Base-by-base conservation (phyloP, 768 basidiomycete genomes). In the Termitomyces sp. region DNA sequence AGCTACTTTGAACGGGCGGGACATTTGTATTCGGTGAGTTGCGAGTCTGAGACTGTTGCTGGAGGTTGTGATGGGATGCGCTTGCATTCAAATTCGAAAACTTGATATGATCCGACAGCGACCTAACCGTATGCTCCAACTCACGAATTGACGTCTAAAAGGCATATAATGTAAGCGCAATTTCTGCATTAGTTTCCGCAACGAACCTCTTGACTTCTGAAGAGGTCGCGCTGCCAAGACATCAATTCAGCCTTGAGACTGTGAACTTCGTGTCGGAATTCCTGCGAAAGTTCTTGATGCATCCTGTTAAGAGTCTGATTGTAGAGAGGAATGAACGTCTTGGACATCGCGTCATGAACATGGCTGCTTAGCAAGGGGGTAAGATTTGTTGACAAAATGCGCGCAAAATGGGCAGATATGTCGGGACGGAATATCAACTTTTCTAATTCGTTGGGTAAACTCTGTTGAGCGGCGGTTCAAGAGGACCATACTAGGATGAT, bases 91-190 rank as follows among this genome's bases (percentile, higher is more conserved):
- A 73, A 62, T 76, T 83, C 58, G 91, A 70, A 73, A 84, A 89
- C 67, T 91, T 92, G 64, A 94, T 83, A 67, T 94, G 91, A 50
- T 94, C 91, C 31, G 87, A 79, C 54, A 94, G 74, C 23, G 81
- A 64, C 53, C 89, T 78, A 54, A 94, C 85, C 6, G 83, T 84
- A 62, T 85, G 86, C 69, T 93, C 91, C 55, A 94, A 78, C 42
- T 93, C 90, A 58, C 89, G 81, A 55, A 94, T 88, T 26, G 87
- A 74, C 30, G 82, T 75, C 91, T 92, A 57, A 14, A 43, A 40
- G 23, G 47, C 33, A 15, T 44, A 14, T 62, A 28, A 15, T 42
- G 12, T 63, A 23, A 57, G 35, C 56, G 50, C 58, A 21, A 60
- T 59, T 53, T 54, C 62, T 43, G 62, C 15, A 21, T 12, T 40